Base-by-base conservation (phyloP, 2,329 filamentous ascomycete species). In the Aphanoascus verrucosus region DNA sequence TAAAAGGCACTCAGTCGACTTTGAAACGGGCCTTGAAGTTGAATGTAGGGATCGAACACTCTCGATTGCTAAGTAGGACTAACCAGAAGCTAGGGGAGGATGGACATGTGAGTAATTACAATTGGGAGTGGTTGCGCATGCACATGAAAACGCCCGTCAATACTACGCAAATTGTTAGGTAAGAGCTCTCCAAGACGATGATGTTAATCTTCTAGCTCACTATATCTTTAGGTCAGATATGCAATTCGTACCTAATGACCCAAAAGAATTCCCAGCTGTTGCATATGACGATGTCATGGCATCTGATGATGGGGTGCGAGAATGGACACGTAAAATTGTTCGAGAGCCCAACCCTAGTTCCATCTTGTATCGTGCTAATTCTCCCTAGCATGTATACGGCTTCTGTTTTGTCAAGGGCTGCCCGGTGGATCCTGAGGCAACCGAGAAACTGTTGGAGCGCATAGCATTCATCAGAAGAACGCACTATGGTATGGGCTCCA, bases 391-490 rank as follows among this genome's bases (percentile, higher is more conserved):
- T 55, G 67, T 71, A 56, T 80, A 78, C 57, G 90, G 91, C 2
- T 88, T 94, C 65, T 86, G 79, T 61, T 91, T 91, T 63, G 80
- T 96, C 14, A 77, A 82, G 46, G 74, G 76, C 42, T 84, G 84
- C 12, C 88, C 88, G 11, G 73, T 81, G 1, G 77, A 77, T 4
- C 85, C 88, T 0, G 76, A 83, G 58, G 78, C 83, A 5, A 96
- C 90, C 0, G 70, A 91, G 67, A 66, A 73, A n/a, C 75, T 96
- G 1, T 74, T 97, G 1, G 79, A 87, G 63, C 81, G 82, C 52
- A 94, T 98, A 58, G 81, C 88, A 0, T 91, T 91, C 58, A 90
- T 97, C 62, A 81, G 90, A 15, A 77, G 84, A 57, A 98, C 93
- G 0, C 93, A 97, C 66, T 98, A 97, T 68, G 91, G 88, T 73